Evolutionary conservation across 805 yeast genomes (phyloP).

Genomic region (Saccharomycodes ludwigii): DNA sequence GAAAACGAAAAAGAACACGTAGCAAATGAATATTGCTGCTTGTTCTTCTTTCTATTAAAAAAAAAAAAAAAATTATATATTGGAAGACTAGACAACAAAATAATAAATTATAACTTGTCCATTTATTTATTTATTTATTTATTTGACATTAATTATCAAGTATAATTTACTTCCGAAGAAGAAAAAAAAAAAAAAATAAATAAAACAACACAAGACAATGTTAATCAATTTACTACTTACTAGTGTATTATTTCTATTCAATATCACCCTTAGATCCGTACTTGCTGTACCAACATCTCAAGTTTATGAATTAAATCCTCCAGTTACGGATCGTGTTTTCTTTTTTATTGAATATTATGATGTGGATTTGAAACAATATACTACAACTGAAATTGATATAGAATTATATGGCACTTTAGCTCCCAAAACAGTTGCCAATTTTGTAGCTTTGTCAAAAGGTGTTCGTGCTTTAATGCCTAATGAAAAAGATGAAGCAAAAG

Average conservation of each 20-base stretch:
- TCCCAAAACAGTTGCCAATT: conserved; percentile 53
- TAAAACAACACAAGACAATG: no score
- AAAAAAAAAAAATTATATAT: no score
- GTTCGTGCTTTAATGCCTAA: conserved; percentile 25
- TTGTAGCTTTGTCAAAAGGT: conserved; percentile 36
- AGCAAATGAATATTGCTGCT: no score
- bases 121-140: no score
- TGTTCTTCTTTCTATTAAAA: no score
- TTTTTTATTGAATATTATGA: conserved; percentile 18
- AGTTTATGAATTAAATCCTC: conserved; percentile 24
- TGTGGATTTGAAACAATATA: conserved; percentile 6
- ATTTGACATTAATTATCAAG: no score
- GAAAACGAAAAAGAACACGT: no score
- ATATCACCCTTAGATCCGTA: neutral
- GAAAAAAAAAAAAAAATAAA: no score
- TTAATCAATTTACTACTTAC: no score
- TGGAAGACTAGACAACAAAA: no score
- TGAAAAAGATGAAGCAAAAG: conserved; percentile 13
- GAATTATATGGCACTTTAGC: conserved; percentile 56
- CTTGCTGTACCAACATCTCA: neutral
- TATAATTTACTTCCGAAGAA: no score
- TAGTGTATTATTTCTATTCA: neutral
- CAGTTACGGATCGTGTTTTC: conserved; percentile 16
- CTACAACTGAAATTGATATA: conserved; percentile 29
- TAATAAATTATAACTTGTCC: no score